Base-by-base conservation (phyloP, 306 rosid genomes). In the Trifolium repens region DNA sequence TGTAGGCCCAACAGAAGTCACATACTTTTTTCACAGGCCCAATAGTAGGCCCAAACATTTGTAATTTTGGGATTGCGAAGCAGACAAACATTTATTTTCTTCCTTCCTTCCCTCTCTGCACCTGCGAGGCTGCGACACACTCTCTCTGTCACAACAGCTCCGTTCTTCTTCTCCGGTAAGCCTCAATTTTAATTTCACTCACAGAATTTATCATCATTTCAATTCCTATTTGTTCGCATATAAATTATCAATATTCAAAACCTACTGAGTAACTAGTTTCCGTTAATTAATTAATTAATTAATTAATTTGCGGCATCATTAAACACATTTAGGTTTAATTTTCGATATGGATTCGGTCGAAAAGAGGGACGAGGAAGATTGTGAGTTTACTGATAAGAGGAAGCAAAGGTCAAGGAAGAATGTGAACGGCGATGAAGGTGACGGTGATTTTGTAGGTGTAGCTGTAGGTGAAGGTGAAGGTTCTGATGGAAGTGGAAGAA, bases 321-420 rank as follows among this genome's bases (percentile, higher is more conserved):
- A 44, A 55, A 39, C 59, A 17, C 78, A 73, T 42, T 80, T 42
- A 74, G 76, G 71, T 60, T 60, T 67, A 26, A 14, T 34, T 75
- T 69, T 11, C 8, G 14, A 42, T 5, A 75, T 76, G 81, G 73
- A 70, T 62, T 69, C 72, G n/a, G 58, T 37, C 52, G 91, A 89
- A 76, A 78, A 90, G 42, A 81, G 88, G 80, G 76, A 87, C 8
- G 98, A 92, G 1, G 97, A 92, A 46, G 85, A 93, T 59, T 90
- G 86, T 90, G 99, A 90, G 34, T 83, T 84, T 17, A 52, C 35
- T 81, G 97, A 96, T 55, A 92, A 84, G 88, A 85, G 93, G 84
- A 96, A 89, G 76, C 93, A 89, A 67, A 85, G 91, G 81, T 90
- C 96, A 10, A 89, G 92, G 59, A 88, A 89, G 81, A 83, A 67